Evolutionary conservation across 805 yeast species (phyloP).

Genomic region (Saturnispora quitensis): DNA sequence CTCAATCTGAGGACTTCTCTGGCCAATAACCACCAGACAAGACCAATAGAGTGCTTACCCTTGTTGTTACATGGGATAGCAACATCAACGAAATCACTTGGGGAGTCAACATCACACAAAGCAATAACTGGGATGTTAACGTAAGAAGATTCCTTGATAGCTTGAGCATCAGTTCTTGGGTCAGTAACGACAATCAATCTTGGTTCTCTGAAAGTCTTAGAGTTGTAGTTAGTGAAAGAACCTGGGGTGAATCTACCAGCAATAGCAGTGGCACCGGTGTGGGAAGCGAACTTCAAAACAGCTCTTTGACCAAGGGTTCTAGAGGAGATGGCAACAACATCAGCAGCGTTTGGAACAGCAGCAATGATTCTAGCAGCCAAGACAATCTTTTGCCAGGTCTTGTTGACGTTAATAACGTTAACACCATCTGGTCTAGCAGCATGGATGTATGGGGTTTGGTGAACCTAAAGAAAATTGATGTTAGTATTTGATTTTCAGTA

Average conservation of each 20-base stretch:
- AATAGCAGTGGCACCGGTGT: slow-evolving; percentile 99
- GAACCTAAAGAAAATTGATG: slow-evolving; percentile 47
- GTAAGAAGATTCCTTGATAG: slow-evolving; percentile 99
- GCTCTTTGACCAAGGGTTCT: slow-evolving; percentile 99
- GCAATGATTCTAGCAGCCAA: slow-evolving; percentile 99
- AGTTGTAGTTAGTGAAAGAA: slow-evolving; percentile 99
- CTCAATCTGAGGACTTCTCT: slow-evolving; percentile 99
- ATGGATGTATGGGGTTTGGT: slow-evolving; percentile 94
- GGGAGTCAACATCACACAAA: slow-evolving; percentile 96
- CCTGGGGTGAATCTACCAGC: slow-evolving; percentile 99
- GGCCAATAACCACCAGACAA: slow-evolving; percentile 98
- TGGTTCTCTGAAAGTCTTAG: slow-evolving; percentile 99
- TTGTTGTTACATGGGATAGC: slow-evolving; percentile 99
- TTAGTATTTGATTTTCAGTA: slow-evolving; percentile 8
- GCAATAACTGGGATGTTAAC: slow-evolving; percentile 99
- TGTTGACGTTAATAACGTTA: slow-evolving; percentile 94
- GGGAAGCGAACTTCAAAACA: slow-evolving; percentile 97
- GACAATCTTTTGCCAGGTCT: slow-evolving; percentile 99
- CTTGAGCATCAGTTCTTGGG: slow-evolving; percentile 99
- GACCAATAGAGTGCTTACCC: slow-evolving; percentile 99
- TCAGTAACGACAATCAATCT: slow-evolving; percentile 98
- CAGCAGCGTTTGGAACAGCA: slow-evolving; percentile 97
- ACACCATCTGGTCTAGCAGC: slow-evolving; percentile 99
- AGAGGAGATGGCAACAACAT: slow-evolving; percentile 97
- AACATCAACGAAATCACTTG: slow-evolving; percentile 97